Evolutionary conservation across 768 basidiomycete genomes (phyloP).

Genomic region (Leccinum olivaceopallidum): DNA sequence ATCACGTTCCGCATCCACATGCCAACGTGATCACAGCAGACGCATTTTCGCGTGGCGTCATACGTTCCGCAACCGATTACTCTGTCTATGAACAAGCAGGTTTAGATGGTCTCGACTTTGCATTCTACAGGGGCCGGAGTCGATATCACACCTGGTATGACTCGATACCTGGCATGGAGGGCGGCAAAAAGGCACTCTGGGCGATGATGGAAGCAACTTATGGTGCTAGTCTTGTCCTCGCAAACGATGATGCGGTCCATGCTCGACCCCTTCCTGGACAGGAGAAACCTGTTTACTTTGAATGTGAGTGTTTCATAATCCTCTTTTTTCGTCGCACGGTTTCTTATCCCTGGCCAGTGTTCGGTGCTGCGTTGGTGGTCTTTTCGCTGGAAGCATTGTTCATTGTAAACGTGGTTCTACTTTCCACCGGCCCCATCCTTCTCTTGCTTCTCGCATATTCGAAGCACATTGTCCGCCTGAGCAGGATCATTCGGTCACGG

Average conservation of each 20-base stretch:
- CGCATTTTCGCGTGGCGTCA: conserved; percentile 60
- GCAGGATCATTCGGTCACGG: conserved; percentile 19
- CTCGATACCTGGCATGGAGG: conserved; percentile 57
- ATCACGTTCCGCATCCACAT: conserved; percentile 63
- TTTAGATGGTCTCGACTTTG: conserved; percentile 73
- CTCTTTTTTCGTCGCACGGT: neutral
- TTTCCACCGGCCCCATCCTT: conserved; percentile 63
- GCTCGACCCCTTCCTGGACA: conserved; percentile 24
- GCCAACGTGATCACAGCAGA: conserved; percentile 71
- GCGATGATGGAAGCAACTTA: conserved; percentile 71
- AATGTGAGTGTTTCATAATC: conserved; percentile 47
- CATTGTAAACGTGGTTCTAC: conserved; percentile 55
- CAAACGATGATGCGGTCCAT: conserved; percentile 42
- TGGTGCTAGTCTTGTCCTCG: conserved; percentile 54
- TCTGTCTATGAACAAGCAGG: conserved; percentile 58
- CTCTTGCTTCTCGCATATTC: conserved; percentile 46
- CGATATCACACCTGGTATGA: conserved; percentile 79
- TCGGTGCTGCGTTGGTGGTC: conserved; percentile 53
- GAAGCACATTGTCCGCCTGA: conserved; percentile 27
- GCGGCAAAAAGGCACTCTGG: conserved; percentile 64
- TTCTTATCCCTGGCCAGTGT: conserved; percentile 44
- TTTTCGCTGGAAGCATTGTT: conserved; percentile 54
- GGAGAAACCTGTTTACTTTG: conserved; percentile 62
- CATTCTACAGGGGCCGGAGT: conserved; percentile 75
- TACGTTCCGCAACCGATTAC: conserved; percentile 76